Percentiles rank a stretch among this genome's conserved stretches.
Evolutionary conservation across 768 basidiomycete genomes (phyloP).

Genomic region (Tremella mesenterica): DNA sequence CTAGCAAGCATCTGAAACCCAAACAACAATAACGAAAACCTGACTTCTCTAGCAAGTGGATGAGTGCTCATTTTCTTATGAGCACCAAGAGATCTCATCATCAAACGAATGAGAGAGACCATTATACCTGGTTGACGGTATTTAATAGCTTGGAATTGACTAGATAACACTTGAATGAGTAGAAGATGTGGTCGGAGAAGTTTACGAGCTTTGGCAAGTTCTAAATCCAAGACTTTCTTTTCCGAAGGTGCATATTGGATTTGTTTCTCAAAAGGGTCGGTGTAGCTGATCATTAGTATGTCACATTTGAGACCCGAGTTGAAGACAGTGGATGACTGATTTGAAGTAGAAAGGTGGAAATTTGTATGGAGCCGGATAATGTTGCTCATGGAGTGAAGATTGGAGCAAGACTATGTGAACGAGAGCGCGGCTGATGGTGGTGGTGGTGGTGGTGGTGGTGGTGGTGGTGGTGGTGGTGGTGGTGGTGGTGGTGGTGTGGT

Average conservation of each 20-base stretch:
- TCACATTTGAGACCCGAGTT: not conserved
- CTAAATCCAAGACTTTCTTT: conserved; percentile 69
- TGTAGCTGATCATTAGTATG: conserved; percentile 55
- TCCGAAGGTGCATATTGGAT: conserved; percentile 85
- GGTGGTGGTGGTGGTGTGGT: no score
- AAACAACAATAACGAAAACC: conserved; percentile 83
- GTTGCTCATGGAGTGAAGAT: no score
- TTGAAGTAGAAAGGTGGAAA: no score
- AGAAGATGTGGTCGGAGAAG: conserved; percentile 74
- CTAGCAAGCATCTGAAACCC: conserved; percentile 87
- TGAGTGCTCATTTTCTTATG: conserved; percentile 74
- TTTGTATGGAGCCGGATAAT: no score
- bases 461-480: no score
- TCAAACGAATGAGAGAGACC: conserved; percentile 72
- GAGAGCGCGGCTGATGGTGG: no score
- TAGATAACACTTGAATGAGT: conserved; percentile 78
- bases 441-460: no score
- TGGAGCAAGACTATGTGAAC: not conserved
- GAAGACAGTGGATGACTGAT: no score
- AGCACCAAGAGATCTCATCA: conserved; percentile 67
- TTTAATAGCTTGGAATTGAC: conserved; percentile 84
- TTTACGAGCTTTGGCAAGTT: conserved; percentile 59
- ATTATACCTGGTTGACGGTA: conserved; percentile 78
- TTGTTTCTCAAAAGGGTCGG: conserved; percentile 77
- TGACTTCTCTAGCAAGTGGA: conserved; percentile 76